Percentiles rank a stretch among this genome's conserved stretches.
Conservation (phyloP, 1,284 basidiomycete genomes). For the Psilocybe mexicana region DNA sequence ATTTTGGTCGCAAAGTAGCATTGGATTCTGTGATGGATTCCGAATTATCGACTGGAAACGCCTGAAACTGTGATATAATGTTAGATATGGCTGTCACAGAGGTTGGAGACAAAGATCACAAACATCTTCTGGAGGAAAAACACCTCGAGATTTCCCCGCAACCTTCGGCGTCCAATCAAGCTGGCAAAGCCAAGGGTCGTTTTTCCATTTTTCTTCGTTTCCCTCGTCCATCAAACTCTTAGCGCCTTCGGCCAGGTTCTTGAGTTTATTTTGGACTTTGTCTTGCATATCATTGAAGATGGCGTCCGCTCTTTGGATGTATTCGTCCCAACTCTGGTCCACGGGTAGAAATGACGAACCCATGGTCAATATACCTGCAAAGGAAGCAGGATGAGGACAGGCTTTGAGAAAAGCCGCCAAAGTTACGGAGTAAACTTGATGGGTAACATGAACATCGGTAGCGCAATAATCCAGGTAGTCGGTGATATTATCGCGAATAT, state of each 20-base stretch:
- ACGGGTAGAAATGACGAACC: conserved; percentile 91
- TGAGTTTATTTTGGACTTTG: conserved; percentile 69
- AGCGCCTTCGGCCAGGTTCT: conserved; percentile 69
- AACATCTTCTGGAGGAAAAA: conserved; percentile 35
- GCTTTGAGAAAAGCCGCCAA: conserved; percentile 84
- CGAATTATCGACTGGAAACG: neutral
- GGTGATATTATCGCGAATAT: conserved; percentile 69
- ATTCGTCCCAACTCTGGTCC: conserved; percentile 86
- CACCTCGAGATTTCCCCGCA: conserved; percentile 69
- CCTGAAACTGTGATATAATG: neutral
- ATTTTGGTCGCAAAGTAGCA: conserved; percentile 49
- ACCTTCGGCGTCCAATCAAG: conserved; percentile 95
- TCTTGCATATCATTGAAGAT: conserved; percentile 79
- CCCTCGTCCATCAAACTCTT: conserved; percentile 47
- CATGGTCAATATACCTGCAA: conserved; percentile 91
- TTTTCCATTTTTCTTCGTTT: conserved; percentile 55
- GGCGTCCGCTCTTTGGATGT: conserved; percentile 76
- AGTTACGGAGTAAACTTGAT: conserved; percentile 78
- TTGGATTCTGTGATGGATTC: neutral
- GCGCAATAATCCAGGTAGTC: conserved; percentile 91
- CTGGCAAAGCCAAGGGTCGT: conserved; percentile 88
- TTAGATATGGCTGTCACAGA: neutral
- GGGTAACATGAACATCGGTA: conserved; percentile 83
- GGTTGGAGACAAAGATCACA: conserved; percentile 9
- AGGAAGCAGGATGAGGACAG: conserved; percentile 93